Evolutionary conservation across 1,284 basidiomycete species (phyloP), one percentile per base, ranked within the genome.

Genomic region (Acaromyces ingoldii): DNA sequence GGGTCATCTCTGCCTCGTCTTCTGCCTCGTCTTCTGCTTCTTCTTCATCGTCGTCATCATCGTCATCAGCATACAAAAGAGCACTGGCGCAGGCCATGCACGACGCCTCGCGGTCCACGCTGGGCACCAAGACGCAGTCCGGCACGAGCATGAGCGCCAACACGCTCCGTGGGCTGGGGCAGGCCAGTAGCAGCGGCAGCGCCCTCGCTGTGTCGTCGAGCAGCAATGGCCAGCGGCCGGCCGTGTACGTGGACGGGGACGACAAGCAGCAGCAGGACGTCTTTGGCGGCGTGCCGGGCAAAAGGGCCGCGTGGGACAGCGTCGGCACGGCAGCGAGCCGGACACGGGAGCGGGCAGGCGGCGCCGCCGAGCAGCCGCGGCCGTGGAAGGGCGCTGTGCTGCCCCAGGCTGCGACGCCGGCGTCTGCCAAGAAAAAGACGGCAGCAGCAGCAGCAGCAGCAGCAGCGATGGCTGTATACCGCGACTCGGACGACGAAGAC

Each of bases 401-500:
- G 25, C 53, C 38, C 11, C 53, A 55, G 37, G 19, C 21, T 6
- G 37, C 33, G 19, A 25, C 28, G 6, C 26, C 34, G n/a, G 19
- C 22, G n/a, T 21, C 24, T 11, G 31, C 28, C 33, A 36, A 47
- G 25, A 38, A 25, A 6, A 6, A 9, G 7, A n/a, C n/a, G n/a
- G n/a, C n/a, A n/a, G n/a, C n/a, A n/a, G n/a, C n/a, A n/a, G n/a
- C n/a, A n/a, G n/a, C n/a, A n/a, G n/a, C n/a, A n/a, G n/a, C n/a
- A n/a, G 29, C 42, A 33, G 63, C 63, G 7, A 57, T 71, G 5
- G 67, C 67, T 6, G 66, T 70, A 40, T 67, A 65, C 30, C 64
- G 69, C 41, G 74, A 76, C 37, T 76, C 77, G 24, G 78, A 78
- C 38, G 79, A 79, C 42, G 79, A 77, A 10, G 78, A 79, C 4